Evolutionary conservation across 2,329 filamentous ascomycete genomes (phyloP).

Genomic region (Xylaria sp.): DNA sequence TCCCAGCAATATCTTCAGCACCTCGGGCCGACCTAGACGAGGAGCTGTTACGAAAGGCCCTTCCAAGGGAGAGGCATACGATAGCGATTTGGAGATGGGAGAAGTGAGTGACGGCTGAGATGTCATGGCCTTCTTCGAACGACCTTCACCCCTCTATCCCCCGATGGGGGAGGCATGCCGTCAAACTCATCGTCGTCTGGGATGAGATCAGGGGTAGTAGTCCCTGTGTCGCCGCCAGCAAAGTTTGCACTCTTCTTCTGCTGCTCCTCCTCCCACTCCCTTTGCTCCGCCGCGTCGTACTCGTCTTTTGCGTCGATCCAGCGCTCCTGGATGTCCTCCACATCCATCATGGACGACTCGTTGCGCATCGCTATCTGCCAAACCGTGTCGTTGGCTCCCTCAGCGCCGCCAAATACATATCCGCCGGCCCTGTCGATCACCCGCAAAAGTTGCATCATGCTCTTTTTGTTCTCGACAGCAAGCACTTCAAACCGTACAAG

Average conservation of each 20-base stretch:
- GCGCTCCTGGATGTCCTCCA: conserved; percentile 90
- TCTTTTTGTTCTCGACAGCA: conserved; percentile 95
- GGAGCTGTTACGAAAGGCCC: conserved; percentile 47
- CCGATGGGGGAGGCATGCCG: conserved; percentile 58
- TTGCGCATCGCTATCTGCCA: conserved; percentile 95
- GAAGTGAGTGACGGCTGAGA: conserved; percentile 47
- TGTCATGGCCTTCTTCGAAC: conserved; percentile 70
- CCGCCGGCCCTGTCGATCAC: conserved; percentile 92
- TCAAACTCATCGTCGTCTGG: conserved; percentile 57
- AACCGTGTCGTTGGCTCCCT: conserved; percentile 94
- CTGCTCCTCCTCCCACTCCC: conserved; percentile 80
- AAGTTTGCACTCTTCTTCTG: conserved; percentile 60
- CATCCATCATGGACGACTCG: conserved; percentile 78
- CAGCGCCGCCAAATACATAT: conserved; percentile 89
- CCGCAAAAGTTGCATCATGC: conserved; percentile 90
- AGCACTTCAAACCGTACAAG: conserved; percentile 93
- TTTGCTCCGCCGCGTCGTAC: conserved; percentile 82
- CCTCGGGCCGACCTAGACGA: conserved; percentile 38
- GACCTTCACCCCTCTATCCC: conserved; percentile 75
- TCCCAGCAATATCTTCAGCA: conserved; percentile 54
- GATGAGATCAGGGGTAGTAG: conserved; percentile 49
- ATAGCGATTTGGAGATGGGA: conserved; percentile 51
- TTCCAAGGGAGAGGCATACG: conserved; percentile 58
- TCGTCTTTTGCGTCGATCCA: conserved; percentile 93
- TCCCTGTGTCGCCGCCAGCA: conserved; percentile 48